Evolutionary conservation across 768 basidiomycete genomes (phyloP).

Genomic region (Mycena rosella): DNA sequence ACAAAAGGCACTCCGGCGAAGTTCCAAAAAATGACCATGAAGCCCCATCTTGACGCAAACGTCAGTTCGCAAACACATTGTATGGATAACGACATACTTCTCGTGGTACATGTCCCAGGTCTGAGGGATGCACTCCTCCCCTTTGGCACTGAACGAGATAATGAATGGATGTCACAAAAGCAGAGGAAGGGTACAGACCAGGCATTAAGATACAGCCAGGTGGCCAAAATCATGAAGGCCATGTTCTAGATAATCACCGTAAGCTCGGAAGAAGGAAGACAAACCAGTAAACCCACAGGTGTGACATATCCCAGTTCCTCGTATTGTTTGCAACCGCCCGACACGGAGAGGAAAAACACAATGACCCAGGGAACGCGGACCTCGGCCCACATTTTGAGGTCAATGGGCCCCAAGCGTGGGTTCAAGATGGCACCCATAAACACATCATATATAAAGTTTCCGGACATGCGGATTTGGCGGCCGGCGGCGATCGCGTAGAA

Average conservation of each 20-base stretch:
- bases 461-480: slow-evolving; percentile 93
- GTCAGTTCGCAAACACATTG: slow-evolving; percentile 3
- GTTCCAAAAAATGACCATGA: slow-evolving; percentile 99
- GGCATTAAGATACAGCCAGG: slow-evolving; percentile 96
- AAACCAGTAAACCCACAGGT: slow-evolving; percentile 69
- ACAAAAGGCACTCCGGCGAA: slow-evolving; percentile 94
- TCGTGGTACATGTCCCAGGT: slow-evolving; percentile 99
- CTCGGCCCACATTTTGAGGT: slow-evolving; percentile 99
- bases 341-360: slow-evolving; percentile 92
- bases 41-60: slow-evolving; percentile 75
- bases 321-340: slow-evolving; percentile 96
- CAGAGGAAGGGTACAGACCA: slow-evolving; percentile 63
- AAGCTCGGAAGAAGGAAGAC: background rate
- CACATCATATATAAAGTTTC: slow-evolving; percentile 92
- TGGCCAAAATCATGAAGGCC: slow-evolving; percentile 96
- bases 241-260: slow-evolving; percentile 74
- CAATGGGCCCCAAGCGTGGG: slow-evolving; percentile 90
- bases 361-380: slow-evolving; percentile 98
- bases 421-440: slow-evolving; percentile 98
- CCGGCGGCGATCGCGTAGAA: slow-evolving; percentile 82
- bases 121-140: slow-evolving; percentile 95
- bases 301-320: slow-evolving; percentile 93
- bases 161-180: slow-evolving; percentile 12
- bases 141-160: slow-evolving; percentile 73
- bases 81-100: slow-evolving; percentile 64